Evolutionary conservation across 2,329 filamentous ascomycete genomes (phyloP).

Genomic region (Geoglossum cookeanum): DNA sequence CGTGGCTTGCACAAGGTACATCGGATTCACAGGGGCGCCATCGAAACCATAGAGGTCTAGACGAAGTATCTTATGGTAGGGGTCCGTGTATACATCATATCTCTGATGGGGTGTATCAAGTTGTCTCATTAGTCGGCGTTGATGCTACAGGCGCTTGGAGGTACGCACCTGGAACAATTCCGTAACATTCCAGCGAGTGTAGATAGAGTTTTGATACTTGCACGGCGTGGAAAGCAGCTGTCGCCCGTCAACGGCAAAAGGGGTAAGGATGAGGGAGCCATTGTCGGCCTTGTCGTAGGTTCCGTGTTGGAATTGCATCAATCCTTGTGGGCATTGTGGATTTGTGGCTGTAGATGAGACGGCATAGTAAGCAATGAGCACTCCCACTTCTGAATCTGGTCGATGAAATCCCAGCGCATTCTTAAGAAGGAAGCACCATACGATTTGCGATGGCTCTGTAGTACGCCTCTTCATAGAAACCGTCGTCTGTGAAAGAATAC

Average conservation of each 20-base stretch:
- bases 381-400: not conserved
- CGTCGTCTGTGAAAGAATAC: slow-evolving; percentile 52
- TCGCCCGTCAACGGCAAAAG: slow-evolving; percentile 46
- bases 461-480: slow-evolving; percentile 48
- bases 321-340: slow-evolving; percentile 41
- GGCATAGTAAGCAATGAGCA: slow-evolving; percentile 7
- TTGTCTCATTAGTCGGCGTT: not conserved
- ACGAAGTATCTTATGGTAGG: slow-evolving; percentile 40
- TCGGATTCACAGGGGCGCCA: slow-evolving; percentile 44
- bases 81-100: slow-evolving; percentile 26
- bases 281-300: slow-evolving; percentile 35
- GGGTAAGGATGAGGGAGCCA: slow-evolving; percentile 38
- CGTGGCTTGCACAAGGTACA: slow-evolving; percentile 44
- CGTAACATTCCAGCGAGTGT: slow-evolving; percentile 47
- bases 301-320: slow-evolving; percentile 60
- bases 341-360: slow-evolving; percentile 27
- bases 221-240: slow-evolving; percentile 49
- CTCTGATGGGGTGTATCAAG: not conserved
- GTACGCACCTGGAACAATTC: slow-evolving; percentile 38
- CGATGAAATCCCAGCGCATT: not conserved
- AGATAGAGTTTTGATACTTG: slow-evolving; percentile 31
- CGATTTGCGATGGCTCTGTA: slow-evolving; percentile 52
- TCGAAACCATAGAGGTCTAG: slow-evolving; percentile 46
- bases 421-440: slow-evolving; percentile 22
- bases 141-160: not conserved